Evolutionary conservation across 805 yeast genomes (phyloP), one percentile per base, ranked within the genome.

Genomic region (Saccharomycopsis oosterbeekiorum): DNA sequence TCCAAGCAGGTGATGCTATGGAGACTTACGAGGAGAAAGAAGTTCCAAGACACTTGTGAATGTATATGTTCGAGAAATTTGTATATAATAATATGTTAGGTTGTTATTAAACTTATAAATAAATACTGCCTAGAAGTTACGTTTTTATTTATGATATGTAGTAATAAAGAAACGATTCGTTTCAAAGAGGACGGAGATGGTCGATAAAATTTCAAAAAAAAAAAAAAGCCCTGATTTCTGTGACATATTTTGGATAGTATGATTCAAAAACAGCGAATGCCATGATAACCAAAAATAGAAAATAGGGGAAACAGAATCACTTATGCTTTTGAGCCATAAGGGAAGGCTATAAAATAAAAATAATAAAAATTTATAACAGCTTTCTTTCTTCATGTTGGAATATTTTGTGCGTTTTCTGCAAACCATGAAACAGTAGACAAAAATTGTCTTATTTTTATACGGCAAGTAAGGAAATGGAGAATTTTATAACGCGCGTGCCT

Each of bases 1-100:
- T 87, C 68, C 80, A 84, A 66, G 84, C 76, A 19, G 97, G 96
- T 17, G 98, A 94, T 73, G 68, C 76, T 2, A 77, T 94, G 29
- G 86, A 89, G 68, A 85, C 84, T 1, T 84, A 80, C 66, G 96
- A 91, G 71, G 88, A 85, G 65, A 75, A 82, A 10, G 76, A 76
- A 59, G 76, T 84, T 19, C 80, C 84, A 62, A 78, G 88, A 68
- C 82, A 78, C 68, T 69, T 81, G 67, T 79, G 67, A 71, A 47
- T 10, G 4, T 47, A n/a, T 10, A 17, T 24, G 19, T 47, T 17
- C 14, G 2, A 10, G 24, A 8, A 8, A 15, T 9, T 19, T 47
- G 53, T 47, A 47, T 6, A 47, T 47, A 47, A 47, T 47, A 47
- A 34, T 10, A 21, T 11, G 11, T 29, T 19, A 43, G 24, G 14